These are phyloP conservation scores for Juncus effusus DNA, from an alignment of 176 grass and related monocot genomes.

Conservation along the genomic window DNA sequence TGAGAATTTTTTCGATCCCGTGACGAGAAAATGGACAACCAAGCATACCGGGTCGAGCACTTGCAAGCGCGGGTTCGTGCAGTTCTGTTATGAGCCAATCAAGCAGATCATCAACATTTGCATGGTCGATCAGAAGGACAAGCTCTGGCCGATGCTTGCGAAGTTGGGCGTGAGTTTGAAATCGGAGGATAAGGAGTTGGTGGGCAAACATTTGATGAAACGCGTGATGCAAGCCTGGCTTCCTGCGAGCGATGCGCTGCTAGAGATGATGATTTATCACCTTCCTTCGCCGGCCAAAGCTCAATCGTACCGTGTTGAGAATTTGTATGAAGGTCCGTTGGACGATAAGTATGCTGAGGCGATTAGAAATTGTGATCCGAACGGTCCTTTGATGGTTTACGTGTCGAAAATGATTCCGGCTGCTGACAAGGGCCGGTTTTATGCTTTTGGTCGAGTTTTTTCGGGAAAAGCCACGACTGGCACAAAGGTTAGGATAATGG, in stretches of 20 bases:
- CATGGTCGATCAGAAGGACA: slow-evolving; percentile 9
- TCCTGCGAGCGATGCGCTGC: slow-evolving; percentile 11
- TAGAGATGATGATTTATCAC: slow-evolving; percentile 20
- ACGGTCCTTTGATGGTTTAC: slow-evolving; percentile 22
- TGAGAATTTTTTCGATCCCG: slow-evolving; percentile 11
- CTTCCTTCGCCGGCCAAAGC: slow-evolving; percentile 2
- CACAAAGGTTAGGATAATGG: slow-evolving; percentile 20
- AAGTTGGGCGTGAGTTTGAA: slow-evolving; percentile 15
- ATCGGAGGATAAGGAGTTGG: slow-evolving; percentile 11
- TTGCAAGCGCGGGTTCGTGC: slow-evolving; percentile 3
- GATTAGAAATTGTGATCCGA: slow-evolving; percentile 27
- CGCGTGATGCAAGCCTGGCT: slow-evolving; percentile 25
- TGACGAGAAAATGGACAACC: background rate
- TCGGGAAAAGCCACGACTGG: slow-evolving; percentile 20
- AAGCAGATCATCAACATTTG: background rate
- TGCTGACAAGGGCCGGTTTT: slow-evolving; percentile 20
- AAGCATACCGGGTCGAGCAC: background rate
- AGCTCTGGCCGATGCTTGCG: slow-evolving; percentile 17
- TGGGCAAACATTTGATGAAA: slow-evolving; percentile 17
- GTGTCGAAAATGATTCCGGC: slow-evolving; percentile 28
- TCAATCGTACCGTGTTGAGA: slow-evolving; percentile 20
- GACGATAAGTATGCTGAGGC: slow-evolving; percentile 17
- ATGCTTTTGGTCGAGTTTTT: slow-evolving; percentile 15
- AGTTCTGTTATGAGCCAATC: background rate
- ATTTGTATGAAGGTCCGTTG: slow-evolving; percentile 17